Base-by-base conservation (phyloP, 352 stramenopile species). In the Globisporangium viniferum region DNA sequence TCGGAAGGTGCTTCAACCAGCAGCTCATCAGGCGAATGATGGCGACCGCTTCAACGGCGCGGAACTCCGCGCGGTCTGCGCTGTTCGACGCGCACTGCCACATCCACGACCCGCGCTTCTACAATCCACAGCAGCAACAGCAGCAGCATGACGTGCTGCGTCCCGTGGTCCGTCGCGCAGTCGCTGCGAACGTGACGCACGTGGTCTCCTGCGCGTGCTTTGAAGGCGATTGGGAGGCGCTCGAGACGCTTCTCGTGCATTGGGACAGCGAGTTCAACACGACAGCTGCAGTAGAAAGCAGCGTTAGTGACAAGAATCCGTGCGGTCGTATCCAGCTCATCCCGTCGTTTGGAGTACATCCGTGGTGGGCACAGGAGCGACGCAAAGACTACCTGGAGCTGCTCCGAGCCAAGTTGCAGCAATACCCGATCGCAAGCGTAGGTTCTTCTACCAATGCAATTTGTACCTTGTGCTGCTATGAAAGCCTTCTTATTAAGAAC, bases 341-440 rank as follows among this genome's bases (percentile, higher is more conserved):
- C 35, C 75, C 82, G 24, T 70, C 72, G 18, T 95, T 95, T 68
- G 87, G 87, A 0, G 58, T 95, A 0, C 87, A 95, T 76, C 87
- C 87, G 12, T 95, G 87, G 87, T 95, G 82, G 81, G 79, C 80
- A 1, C 48, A 80, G 0, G 51, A 81, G 8, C 58, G 44, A 9
- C 66, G 54, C 0, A 61, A 55, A n/a, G 18, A 65, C 20, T 84
- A 83, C 9, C 36, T 95, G 29, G 56, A 62, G 20, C 49, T 58
- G 22, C 73, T 95, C 2, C 64, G 75, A 9, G 46, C 68, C 1
- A 76, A 66, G 5, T 69, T 95, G 60, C 4, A 36, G 14, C 62
- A 67, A 3, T 70, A 91, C 49, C 80, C 85, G 9, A 65, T 54
- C 24, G 81, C 87, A 27, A 74, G 74, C 60, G 84, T 93, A 86